A percentile compares a stretch with the other conserved stretches of the same genome.
These are phyloP conservation scores for Backusella westeae DNA, from an alignment of 192 early-diverging fungal species.

Conservation along the genomic window DNA sequence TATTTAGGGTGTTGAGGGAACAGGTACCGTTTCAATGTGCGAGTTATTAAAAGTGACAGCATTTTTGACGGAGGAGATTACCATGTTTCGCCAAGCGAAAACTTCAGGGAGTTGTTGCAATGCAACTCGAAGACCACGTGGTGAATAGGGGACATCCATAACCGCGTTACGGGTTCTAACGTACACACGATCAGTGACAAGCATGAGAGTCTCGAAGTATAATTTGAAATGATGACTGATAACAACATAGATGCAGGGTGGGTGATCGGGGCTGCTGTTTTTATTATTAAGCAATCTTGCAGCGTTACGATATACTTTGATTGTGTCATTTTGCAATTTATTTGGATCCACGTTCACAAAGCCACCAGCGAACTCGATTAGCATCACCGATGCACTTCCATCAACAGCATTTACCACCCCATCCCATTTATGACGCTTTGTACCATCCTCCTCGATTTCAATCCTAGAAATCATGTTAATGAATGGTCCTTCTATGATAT, in stretches of 20 bases:
- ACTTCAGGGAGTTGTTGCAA: neutral
- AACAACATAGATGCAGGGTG: neutral
- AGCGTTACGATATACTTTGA: neutral
- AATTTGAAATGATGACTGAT: neutral
- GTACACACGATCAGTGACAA: neutral
- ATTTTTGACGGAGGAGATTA: neutral
- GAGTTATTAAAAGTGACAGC: neutral
- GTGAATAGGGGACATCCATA: neutral
- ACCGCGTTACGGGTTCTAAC: neutral
- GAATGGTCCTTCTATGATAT: neutral
- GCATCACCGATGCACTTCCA: neutral
- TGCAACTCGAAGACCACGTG: neutral
- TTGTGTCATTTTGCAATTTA: neutral
- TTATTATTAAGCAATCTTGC: neutral
- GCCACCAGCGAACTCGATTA: neutral
- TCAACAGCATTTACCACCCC: neutral
- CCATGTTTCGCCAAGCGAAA: neutral
- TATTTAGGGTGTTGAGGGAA: neutral
- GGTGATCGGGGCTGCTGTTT: neutral
- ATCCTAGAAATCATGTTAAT: neutral
- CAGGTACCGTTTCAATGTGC: neutral
- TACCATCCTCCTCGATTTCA: neutral
- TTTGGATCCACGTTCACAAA: neutral
- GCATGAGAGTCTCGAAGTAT: neutral
- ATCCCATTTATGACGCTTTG: neutral